Percentiles rank a stretch among this genome's conserved stretches.
These are phyloP conservation scores for Cytospora piceae DNA, from an alignment of 2,329 filamentous ascomycete genomes.

Conservation along the genomic window DNA sequence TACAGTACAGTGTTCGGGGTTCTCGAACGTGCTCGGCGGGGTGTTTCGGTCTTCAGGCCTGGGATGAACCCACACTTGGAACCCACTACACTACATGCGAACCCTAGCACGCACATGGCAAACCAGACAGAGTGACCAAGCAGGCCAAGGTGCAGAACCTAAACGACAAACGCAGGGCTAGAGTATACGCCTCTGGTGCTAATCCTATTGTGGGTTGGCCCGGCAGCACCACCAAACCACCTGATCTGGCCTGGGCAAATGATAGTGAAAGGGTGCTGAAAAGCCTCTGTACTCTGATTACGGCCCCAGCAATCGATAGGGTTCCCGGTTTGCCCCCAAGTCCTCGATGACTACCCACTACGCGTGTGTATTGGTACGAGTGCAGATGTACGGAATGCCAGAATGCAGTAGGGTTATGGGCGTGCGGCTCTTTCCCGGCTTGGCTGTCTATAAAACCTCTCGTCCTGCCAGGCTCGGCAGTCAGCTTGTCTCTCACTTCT, in stretches of 20 bases:
- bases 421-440: slow-evolving; percentile 22
- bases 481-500: slow-evolving; percentile 1
- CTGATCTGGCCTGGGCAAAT: slow-evolving; percentile 25
- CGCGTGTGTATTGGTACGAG: neutral
- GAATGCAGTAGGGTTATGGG: slow-evolving; percentile 11
- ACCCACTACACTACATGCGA: slow-evolving; percentile 4
- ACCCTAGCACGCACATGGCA: slow-evolving; percentile 20
- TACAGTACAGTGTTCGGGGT: neutral
- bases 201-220: slow-evolving; percentile 21
- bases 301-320: slow-evolving; percentile 14
- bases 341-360: neutral
- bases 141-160: neutral
- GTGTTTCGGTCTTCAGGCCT: neutral
- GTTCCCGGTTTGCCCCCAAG: slow-evolving; percentile 8
- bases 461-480: slow-evolving; percentile 8
- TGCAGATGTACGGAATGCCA: neutral
- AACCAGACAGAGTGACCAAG: slow-evolving; percentile 4
- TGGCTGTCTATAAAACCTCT: slow-evolving; percentile 26
- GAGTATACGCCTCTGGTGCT: slow-evolving; percentile 15
- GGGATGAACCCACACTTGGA: neutral
- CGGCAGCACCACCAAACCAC: slow-evolving; percentile 22
- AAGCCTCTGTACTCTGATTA: slow-evolving; percentile 13
- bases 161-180: slow-evolving; percentile 11
- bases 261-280: slow-evolving; percentile 2
- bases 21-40: neutral